Evolutionary conservation across 2,329 filamentous ascomycete genomes (phyloP), one percentile per base, ranked within the genome.

Genomic region (Davidsoniella virescens): DNA sequence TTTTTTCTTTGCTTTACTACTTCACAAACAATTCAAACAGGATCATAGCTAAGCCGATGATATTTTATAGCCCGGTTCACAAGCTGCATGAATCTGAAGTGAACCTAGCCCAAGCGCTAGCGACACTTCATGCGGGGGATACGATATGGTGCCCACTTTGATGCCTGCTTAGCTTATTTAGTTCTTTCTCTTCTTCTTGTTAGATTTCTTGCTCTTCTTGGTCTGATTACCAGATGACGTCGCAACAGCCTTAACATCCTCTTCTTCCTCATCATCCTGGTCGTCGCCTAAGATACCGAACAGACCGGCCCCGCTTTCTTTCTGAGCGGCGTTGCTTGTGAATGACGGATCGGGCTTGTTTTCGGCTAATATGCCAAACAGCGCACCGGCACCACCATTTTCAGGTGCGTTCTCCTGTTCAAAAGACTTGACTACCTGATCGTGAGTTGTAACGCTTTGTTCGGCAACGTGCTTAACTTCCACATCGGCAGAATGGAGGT

Each of bases 181-280:
- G 18, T 47, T 43, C 43, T 53, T 52, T n/a, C 25, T 44, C 26
- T 42, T 47, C 41, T 47, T 50, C 51, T 53, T 53, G 1, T 23
- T 44, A 9, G 14, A 9, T 26, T 53, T 53, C 44, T 44, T 53
- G 26, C n/a, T 29, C 20, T 44, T 53, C 26, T 53, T 53, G 20
- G 36, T 20, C 17, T 29, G 20, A 20, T 26, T 40, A 14, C 3
- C 8, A 1, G 20, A 4, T 25, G 23, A 41, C 20, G 10, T n/a
- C 37, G 23, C n/a, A n/a, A 7, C 2, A 37, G 39, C 36, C 40
- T 44, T 40, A 23, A 38, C 14, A 10, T 29, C 33, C 4, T 16
- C 20, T 5, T 18, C n/a, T 12, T 18, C 33, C 20, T 43, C 44
- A 14, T 42, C 16, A 17, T 48, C 16, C 38, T 47, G 17, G 9